Evolutionary conservation across 2,329 filamentous ascomycete species (phyloP).

Genomic region (Pleomassaria siparia): DNA sequence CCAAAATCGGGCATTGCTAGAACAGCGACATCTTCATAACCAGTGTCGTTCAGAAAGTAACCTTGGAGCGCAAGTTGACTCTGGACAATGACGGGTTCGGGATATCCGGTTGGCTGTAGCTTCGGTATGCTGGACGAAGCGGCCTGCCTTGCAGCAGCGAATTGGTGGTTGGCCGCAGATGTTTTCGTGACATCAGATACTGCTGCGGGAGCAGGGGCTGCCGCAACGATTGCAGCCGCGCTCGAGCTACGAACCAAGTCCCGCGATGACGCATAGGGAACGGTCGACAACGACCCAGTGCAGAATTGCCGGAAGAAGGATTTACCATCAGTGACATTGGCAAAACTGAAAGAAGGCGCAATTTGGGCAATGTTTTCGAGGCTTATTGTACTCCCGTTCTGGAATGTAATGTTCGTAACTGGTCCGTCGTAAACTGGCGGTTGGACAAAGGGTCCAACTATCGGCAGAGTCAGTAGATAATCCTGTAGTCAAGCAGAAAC

Average conservation of each 20-base stretch:
- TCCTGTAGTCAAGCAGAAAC: no score
- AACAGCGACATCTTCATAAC: constrained; percentile 43
- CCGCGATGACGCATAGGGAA: no score
- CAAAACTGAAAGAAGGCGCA: constrained; percentile 18
- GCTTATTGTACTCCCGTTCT: constrained; percentile 18
- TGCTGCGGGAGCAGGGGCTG: no score
- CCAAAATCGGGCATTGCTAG: constrained; percentile 43
- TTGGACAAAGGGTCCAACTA: constrained; percentile 12
- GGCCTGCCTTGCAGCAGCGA: neutral
- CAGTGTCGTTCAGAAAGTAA: constrained; percentile 44
- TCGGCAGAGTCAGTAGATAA: constrained; percentile 32
- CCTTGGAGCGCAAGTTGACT: constrained; percentile 32
- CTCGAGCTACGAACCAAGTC: no score
- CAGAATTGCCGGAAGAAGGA: constrained; percentile 40
- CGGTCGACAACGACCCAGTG: constrained; percentile 1
- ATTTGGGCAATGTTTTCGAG: constrained; percentile 29
- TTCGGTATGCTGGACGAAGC: no score
- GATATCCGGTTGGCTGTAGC: constrained; percentile 31
- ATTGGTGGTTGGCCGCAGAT: neutral
- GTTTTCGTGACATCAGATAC: neutral
- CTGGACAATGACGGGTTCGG: constrained; percentile 32
- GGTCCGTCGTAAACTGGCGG: constrained; percentile 14
- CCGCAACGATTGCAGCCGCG: no score
- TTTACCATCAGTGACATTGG: constrained; percentile 32
- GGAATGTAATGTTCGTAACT: constrained; percentile 17